phyloP scores from a whole-genome alignment of 2,329 filamentous ascomycete species.

The Paecilomyces sp. region DNA sequence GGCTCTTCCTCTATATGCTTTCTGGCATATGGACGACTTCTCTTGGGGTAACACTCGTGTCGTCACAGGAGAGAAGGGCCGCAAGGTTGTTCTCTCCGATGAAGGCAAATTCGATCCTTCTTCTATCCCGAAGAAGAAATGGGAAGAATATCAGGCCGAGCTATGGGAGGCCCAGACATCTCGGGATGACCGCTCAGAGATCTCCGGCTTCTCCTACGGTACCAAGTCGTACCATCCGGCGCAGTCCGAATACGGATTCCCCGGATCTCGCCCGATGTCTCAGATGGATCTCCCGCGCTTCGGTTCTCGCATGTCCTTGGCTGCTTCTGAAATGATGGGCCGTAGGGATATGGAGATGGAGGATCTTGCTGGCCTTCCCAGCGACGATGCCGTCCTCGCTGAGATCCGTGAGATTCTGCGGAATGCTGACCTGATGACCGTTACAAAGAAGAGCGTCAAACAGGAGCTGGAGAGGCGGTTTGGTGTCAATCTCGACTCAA shows the following conservation, averaged over 20 bases:
- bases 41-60: conserved; percentile 98
- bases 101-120: conserved; percentile 96
- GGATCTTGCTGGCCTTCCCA: conserved; percentile 69
- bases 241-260: conserved; percentile 65
- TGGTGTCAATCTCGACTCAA: conserved; percentile 74
- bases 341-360: conserved; percentile 67
- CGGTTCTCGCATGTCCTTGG: conserved; percentile 69
- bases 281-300: conserved; percentile 52
- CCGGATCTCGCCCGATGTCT: conserved; percentile 54
- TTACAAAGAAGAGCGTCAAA: conserved; percentile 99
- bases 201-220: conserved; percentile 90
- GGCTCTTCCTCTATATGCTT: conserved; percentile 82
- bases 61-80: conserved; percentile 86
- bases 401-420: conserved; percentile 92
- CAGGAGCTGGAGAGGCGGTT: conserved; percentile 86
- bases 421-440: conserved; percentile 90
- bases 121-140: conserved; percentile 93
- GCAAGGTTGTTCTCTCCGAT: conserved; percentile 87
- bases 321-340: conserved; percentile 64
- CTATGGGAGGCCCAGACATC: conserved; percentile 95
- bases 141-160: conserved; percentile 98
- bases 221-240: conserved; percentile 66
- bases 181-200: conserved; percentile 72
- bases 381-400: conserved; percentile 79
- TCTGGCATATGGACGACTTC: conserved; percentile 99